Base-by-base conservation (phyloP, 768 basidiomycete genomes). In the Termitomyces eurrhizus region DNA sequence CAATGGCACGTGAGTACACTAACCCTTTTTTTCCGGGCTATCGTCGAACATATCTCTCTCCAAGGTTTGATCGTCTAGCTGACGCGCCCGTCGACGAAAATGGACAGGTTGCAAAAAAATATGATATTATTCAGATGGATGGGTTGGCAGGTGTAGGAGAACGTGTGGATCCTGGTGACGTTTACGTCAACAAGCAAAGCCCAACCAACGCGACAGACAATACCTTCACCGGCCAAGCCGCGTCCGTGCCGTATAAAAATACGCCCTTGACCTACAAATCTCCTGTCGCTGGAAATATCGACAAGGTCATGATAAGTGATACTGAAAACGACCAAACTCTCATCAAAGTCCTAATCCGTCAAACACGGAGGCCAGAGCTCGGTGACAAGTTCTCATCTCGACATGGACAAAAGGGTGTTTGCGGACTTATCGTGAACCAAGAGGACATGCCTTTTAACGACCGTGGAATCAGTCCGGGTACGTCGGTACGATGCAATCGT, bases 401-500 rank as follows among this genome's bases (percentile, higher is more conserved):
- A 65, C 97, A 99, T 70, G 97, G 97, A 49, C 97, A 99, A 76
- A 99, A 99, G 75, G 97, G 97, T 60, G 97, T 99, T 12, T 98
- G 96, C 75, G 97, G 97, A 29, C 75, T 99, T 73, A 98, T 99
- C 71, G 97, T 99, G 57, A 96, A 96, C 67, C 97, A 99, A 69
- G 95, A 95, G 67, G 97, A 99, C 74, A 88, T 99, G 93, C 97
- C 96, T 2, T 99, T 99, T 80, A 97, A 97, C 68, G 95, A 98
- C 75, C 91, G 94, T 72, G 97, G 97, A 26, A 95, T 98, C 66
- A 87, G 83, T 68, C 95, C 93, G 52, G 92, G 92, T 91, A 74
- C 62, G 81, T 72, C 46, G 60, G 41, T 55, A 61, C 56, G 48
- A 54, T 62, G 45, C 35, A 1, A 53, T 62, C 56, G 36, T 60